A percentile compares a stretch with the other conserved stretches of the same genome.
phyloP scores from a whole-genome alignment of 1,284 basidiomycete species.

The Moesziomyces antarcticus region DNA sequence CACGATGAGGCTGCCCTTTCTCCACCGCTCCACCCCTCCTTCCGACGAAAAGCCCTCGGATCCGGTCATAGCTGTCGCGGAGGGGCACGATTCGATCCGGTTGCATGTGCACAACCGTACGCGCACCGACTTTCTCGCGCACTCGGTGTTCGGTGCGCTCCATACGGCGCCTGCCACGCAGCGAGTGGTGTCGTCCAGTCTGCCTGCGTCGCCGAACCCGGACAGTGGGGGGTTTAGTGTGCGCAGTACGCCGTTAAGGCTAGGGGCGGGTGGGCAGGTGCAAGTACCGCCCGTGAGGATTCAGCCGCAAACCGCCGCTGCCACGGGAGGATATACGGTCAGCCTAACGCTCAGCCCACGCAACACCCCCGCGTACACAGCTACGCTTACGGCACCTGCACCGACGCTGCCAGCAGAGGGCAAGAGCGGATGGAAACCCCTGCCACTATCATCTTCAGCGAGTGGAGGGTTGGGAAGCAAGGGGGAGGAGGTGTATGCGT shows the following conservation, averaged over 20 bases:
- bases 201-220: conserved; percentile 11
- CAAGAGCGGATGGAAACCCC: conserved; percentile 13
- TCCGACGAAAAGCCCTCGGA: not conserved
- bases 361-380: conserved; percentile 1
- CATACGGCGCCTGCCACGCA: conserved; percentile 13
- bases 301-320: conserved; percentile 27
- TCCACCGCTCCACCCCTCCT: conserved; percentile 10
- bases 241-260: conserved; percentile 20
- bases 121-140: conserved; percentile 20
- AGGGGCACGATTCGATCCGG: conserved; percentile 26
- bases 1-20: conserved; percentile 23
- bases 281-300: conserved; percentile 20
- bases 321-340: conserved; percentile 22
- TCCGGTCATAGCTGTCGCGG: not conserved
- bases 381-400: conserved; percentile 12
- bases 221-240: conserved; percentile 14
- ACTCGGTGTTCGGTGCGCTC: conserved; percentile 31
- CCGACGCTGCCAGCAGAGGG: not conserved
- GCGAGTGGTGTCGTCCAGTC: conserved; percentile 20
- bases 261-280: not conserved
- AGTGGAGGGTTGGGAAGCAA: not conserved
- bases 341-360: conserved; percentile 19
- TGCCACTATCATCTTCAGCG: conserved; percentile 2
- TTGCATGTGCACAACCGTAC: conserved; percentile 36
- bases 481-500: conserved; percentile 2